Evolutionary conservation across 106 monocot genomes (phyloP).

Genomic region (Dioscorea dumetorum): DNA sequence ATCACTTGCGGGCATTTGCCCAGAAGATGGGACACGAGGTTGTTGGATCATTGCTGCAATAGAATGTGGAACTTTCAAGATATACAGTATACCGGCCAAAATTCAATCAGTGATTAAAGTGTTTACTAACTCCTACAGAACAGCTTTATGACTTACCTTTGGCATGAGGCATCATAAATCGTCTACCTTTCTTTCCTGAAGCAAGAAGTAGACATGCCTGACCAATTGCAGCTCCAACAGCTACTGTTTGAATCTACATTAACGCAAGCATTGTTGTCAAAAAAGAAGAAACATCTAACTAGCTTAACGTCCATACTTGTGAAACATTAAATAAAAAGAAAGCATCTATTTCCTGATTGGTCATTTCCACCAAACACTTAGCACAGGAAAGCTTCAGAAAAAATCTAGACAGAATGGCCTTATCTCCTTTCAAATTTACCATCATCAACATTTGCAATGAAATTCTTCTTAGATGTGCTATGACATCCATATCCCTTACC

Average conservation of each 20-base stretch:
- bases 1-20: slow-evolving; percentile 90
- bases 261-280: neutral
- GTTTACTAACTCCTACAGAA: neutral
- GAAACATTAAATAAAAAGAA: no score
- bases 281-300: neutral
- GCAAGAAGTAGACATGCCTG: slow-evolving; percentile 93
- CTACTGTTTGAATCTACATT: slow-evolving; percentile 78
- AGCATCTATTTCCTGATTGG: no score
- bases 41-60: slow-evolving; percentile 90
- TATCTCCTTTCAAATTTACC: no score
- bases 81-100: neutral
- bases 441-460: no score
- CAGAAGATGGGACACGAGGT: slow-evolving; percentile 93
- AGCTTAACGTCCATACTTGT: neutral
- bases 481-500: no score
- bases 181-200: slow-evolving; percentile 89
- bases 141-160: slow-evolving; percentile 45
- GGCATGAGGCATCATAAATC: slow-evolving; percentile 96
- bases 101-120: neutral
- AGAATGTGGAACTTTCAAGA: neutral
- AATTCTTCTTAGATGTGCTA: no score
- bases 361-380: no score
- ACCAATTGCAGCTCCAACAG: slow-evolving; percentile 85
- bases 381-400: no score
- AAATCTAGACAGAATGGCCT: no score